Percentiles rank a stretch among this genome's conserved stretches.
Evolutionary conservation across 805 yeast species (phyloP).

Genomic region (Kluyveromyces lactis): DNA sequence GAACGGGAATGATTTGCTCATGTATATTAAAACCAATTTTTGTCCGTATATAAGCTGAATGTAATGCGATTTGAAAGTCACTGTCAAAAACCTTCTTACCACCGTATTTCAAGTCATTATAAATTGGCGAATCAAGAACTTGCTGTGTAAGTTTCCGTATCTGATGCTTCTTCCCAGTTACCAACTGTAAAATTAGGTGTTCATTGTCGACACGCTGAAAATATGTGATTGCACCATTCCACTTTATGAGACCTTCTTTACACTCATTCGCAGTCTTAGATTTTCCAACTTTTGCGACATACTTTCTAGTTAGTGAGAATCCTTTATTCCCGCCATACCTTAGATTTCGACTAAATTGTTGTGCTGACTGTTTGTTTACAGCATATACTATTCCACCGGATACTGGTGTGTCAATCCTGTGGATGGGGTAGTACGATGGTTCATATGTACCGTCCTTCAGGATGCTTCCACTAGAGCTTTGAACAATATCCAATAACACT

Average conservation of each 20-base stretch:
- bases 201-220: slow-evolving; percentile 14
- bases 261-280: neutral
- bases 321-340: slow-evolving; percentile 32
- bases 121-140: slow-evolving; percentile 20
- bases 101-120: slow-evolving; percentile 26
- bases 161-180: slow-evolving; percentile 36
- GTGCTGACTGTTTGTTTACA: slow-evolving; percentile 26
- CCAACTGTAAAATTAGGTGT: slow-evolving; percentile 26
- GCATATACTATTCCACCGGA: slow-evolving; percentile 36
- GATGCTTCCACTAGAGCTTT: slow-evolving; percentile 2
- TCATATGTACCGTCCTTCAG: neutral
- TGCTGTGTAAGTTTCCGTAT: slow-evolving; percentile 28
- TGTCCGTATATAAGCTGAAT: slow-evolving; percentile 29
- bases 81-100: slow-evolving; percentile 8
- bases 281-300: slow-evolving; percentile 24
- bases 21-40: slow-evolving; percentile 25
- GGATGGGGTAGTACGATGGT: slow-evolving; percentile 22
- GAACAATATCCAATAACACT: slow-evolving; percentile 16
- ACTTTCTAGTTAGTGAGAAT: slow-evolving; percentile 27
- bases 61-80: slow-evolving; percentile 30
- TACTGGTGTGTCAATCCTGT: slow-evolving; percentile 33
- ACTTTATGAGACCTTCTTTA: slow-evolving; percentile 8
- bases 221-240: slow-evolving; percentile 13
- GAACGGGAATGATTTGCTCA: slow-evolving; percentile 23
- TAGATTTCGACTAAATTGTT: slow-evolving; percentile 27